phyloP scores from a whole-genome alignment of 768 basidiomycete genomes.

The Suillus occidentalis region DNA sequence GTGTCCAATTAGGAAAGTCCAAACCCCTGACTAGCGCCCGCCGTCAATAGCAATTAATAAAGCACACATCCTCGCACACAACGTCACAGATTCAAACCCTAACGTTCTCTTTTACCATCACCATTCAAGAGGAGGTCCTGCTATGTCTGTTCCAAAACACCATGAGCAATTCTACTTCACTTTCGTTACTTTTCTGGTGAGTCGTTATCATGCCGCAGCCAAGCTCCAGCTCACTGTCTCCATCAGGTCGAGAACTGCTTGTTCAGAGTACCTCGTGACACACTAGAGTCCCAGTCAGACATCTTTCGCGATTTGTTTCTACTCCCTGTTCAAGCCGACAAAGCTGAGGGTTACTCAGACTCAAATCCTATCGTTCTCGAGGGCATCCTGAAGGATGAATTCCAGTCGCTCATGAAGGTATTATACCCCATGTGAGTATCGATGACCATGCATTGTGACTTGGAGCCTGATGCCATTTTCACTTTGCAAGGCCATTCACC shows the following conservation, averaged over 20 bases:
- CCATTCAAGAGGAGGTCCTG: background rate
- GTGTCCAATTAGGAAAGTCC: background rate
- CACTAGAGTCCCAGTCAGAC: slow-evolving; percentile 24
- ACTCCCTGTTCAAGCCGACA: slow-evolving; percentile 13
- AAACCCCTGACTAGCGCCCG: background rate
- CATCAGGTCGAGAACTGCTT: slow-evolving; percentile 27
- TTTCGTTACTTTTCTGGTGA: slow-evolving; percentile 18
- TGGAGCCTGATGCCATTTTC: background rate
- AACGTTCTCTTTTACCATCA: background rate
- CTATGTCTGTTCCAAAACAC: background rate
- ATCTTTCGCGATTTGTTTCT: slow-evolving; percentile 28
- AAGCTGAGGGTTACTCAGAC: slow-evolving; percentile 21
- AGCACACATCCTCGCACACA: background rate
- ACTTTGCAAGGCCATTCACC: background rate
- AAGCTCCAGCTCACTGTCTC: background rate
- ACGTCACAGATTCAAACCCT: background rate
- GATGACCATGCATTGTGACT: background rate
- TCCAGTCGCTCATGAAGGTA: slow-evolving; percentile 25
- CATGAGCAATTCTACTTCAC: slow-evolving; percentile 12
- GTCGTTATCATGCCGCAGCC: background rate
- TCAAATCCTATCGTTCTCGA: slow-evolving; percentile 24
- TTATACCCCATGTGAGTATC: slow-evolving; percentile 20
- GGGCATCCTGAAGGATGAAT: slow-evolving; percentile 24
- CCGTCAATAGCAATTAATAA: background rate
- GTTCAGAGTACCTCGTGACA: slow-evolving; percentile 27